A percentile compares a stretch with the other conserved stretches of the same genome.
Conservation (phyloP, 768 basidiomycete species). For the Tricholomella constricta region DNA sequence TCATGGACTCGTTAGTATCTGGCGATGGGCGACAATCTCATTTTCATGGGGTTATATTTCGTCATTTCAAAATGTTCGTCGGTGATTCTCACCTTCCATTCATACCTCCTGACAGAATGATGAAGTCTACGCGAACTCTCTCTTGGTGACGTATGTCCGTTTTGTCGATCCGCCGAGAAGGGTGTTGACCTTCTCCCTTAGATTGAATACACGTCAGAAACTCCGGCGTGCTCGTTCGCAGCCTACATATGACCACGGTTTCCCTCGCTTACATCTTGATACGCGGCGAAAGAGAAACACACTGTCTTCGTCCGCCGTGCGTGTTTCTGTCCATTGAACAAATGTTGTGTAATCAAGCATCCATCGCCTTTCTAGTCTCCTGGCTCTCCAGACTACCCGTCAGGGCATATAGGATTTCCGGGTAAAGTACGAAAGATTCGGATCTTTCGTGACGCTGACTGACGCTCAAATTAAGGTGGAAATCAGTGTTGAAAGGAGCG, state of each 20-base stretch:
- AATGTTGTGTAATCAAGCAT: neutral
- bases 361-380: neutral
- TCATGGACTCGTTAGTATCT: neutral
- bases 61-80: slow-evolving; percentile 41
- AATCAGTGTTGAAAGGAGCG: slow-evolving; percentile 15
- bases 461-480: slow-evolving; percentile 5
- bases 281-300: neutral
- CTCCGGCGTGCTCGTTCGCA: slow-evolving; percentile 18
- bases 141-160: slow-evolving; percentile 19
- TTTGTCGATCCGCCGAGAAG: too few species aligned
- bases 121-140: slow-evolving; percentile 29
- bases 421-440: neutral
- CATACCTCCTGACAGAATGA: neutral
- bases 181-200: too few species aligned
- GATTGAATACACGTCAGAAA: slow-evolving; percentile 25
- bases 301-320: neutral
- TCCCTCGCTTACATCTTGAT: slow-evolving; percentile 5
- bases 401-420: neutral
- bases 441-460: neutral
- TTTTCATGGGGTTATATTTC: slow-evolving; percentile 45
- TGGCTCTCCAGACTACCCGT: neutral
- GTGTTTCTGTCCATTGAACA: neutral
- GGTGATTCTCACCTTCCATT: neutral
- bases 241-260: slow-evolving; percentile 5
- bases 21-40: slow-evolving; percentile 26